phyloP scores from a whole-genome alignment of 2,329 filamentous ascomycete species.

The Parastagonospora avenae region DNA sequence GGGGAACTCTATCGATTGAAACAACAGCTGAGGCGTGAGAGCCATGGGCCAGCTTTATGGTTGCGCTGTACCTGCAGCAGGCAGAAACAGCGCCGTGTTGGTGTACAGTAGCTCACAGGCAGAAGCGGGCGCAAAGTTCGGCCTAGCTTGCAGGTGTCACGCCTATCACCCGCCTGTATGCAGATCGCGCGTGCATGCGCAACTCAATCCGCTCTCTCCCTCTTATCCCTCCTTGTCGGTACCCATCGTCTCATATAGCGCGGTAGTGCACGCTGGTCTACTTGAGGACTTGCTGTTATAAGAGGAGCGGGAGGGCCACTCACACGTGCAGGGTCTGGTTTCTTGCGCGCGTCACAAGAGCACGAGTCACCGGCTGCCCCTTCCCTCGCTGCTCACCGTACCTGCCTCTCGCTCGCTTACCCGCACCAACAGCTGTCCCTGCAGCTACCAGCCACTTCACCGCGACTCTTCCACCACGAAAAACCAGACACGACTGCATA shows the following conservation, averaged over 20 bases:
- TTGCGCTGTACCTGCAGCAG: not conserved
- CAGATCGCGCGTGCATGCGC: too few relatives aligned
- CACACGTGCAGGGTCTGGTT: not conserved
- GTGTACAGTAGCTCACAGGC: not conserved
- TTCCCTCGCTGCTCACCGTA: conserved; percentile 15
- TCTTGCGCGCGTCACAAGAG: not conserved
- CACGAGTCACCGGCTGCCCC: conserved; percentile 3
- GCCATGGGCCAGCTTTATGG: conserved; percentile 12
- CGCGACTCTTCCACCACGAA: conserved; percentile 11
- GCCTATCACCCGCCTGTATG: too few relatives aligned
- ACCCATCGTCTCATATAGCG: too few relatives aligned
- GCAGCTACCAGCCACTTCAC: conserved; percentile 18
- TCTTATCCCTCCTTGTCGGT: too few relatives aligned
- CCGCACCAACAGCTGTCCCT: conserved; percentile 6
- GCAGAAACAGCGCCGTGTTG: not conserved
- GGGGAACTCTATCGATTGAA: conserved; percentile 6
- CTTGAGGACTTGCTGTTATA: too few relatives aligned
- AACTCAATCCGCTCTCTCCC: too few relatives aligned
- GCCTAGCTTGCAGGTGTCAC: too few relatives aligned
- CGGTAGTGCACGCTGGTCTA: too few relatives aligned
- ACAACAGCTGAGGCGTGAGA: conserved; percentile 7
- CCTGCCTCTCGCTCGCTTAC: conserved; percentile 8
- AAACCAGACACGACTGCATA: conserved; percentile 17
- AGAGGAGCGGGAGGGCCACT: too few relatives aligned
- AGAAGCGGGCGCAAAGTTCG: too few relatives aligned